Evolutionary conservation across 371 early-diverging fungal genomes (phyloP).

Genomic region (Phascolomyces articulosus): DNA sequence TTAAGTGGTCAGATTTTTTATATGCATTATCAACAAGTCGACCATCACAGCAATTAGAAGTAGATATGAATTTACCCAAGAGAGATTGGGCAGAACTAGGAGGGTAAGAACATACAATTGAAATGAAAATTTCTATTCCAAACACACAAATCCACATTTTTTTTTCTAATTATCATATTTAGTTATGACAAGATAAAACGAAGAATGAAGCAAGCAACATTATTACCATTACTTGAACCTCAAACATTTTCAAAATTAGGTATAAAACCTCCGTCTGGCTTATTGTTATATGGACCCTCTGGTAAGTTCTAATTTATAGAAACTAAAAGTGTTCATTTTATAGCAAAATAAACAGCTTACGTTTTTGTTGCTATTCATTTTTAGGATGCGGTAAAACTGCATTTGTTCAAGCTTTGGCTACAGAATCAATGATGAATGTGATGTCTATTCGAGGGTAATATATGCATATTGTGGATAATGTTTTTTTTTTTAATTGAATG

Average conservation of each 20-base stretch:
- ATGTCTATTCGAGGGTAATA: slow-evolving; percentile 75
- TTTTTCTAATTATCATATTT: not conserved
- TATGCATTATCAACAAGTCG: slow-evolving; percentile 46
- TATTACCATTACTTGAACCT: slow-evolving; percentile 69
- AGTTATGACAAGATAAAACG: slow-evolving; percentile 70
- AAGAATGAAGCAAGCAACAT: slow-evolving; percentile 72
- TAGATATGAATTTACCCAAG: slow-evolving; percentile 46
- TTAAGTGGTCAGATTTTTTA: slow-evolving; percentile 45
- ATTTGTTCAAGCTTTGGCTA: slow-evolving; percentile 75
- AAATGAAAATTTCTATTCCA: too few species aligned
- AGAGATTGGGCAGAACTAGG: slow-evolving; percentile 54
- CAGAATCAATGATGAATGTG: slow-evolving; percentile 74
- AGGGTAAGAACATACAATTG: slow-evolving; percentile 43
- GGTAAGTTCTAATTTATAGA: slow-evolving; percentile 56
- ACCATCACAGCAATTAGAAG: slow-evolving; percentile 56
- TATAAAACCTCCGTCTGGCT: slow-evolving; percentile 75
- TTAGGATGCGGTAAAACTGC: slow-evolving; percentile 87
- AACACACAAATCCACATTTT: too few species aligned
- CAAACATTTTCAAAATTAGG: slow-evolving; percentile 69
- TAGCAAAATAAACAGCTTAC: not conserved
- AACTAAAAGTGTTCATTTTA: too few species aligned
- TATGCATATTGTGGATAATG: too few species aligned
- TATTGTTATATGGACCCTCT: slow-evolving; percentile 87
- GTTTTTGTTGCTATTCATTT: not conserved
- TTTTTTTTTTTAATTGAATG: not conserved